Conservation (phyloP, 2,329 filamentous ascomycete species). For the Grosmannia penicillata region DNA sequence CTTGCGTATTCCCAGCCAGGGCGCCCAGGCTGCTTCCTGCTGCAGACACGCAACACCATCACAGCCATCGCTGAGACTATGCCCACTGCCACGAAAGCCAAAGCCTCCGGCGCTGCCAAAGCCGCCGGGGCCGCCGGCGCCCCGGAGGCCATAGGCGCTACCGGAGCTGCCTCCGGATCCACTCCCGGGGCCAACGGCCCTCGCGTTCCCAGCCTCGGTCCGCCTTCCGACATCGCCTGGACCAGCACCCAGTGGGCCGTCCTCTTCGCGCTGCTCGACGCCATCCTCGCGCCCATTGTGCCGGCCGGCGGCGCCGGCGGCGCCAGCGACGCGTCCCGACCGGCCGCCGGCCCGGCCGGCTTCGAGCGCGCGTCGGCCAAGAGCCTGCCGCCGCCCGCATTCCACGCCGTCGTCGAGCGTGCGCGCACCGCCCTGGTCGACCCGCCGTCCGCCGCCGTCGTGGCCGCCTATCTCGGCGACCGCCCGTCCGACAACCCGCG, state of each 20-base stretch:
- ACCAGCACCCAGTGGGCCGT: constrained; percentile 36
- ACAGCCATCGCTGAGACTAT: too few species aligned
- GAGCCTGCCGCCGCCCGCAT: constrained; percentile 32
- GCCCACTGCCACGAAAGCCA: too few species aligned
- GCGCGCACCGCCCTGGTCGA: constrained; percentile 21
- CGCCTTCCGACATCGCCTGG: constrained; percentile 21
- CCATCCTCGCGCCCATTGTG: constrained; percentile 44
- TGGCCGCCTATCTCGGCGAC: constrained; percentile 38
- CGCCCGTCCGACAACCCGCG: constrained; percentile 33
- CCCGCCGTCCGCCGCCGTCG: constrained; percentile 22
- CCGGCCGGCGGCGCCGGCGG: constrained; percentile 16
- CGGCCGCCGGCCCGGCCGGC: not conserved
- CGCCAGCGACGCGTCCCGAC: not conserved
- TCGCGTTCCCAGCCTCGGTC: not conserved
- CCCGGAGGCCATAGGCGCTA: too few species aligned
- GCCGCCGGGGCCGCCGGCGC: too few species aligned
- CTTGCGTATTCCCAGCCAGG: too few species aligned
- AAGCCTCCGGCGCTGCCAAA: too few species aligned
- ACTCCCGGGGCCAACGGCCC: too few species aligned
- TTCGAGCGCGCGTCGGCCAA: constrained; percentile 26
- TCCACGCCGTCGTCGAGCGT: constrained; percentile 27
- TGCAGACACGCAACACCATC: too few species aligned
- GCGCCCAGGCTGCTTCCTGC: too few species aligned
- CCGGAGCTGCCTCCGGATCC: too few species aligned
- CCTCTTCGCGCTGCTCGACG: constrained; percentile 39